phyloP scores from a whole-genome alignment of 148 eudicot genomes.

The Fallopia convolvulus region DNA sequence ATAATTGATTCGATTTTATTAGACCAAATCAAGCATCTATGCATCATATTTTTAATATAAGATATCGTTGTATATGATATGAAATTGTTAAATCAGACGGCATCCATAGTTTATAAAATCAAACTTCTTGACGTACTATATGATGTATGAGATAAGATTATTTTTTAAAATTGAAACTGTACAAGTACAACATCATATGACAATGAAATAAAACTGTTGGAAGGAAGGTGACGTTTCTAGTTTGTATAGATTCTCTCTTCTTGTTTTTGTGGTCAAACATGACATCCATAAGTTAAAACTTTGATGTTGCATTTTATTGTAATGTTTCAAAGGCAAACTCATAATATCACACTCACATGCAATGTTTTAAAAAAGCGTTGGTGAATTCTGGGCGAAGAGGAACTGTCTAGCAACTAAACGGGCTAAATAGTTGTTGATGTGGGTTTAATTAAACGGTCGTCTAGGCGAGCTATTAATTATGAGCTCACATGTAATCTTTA shows the following conservation, averaged over 20 bases:
- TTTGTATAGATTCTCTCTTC: not conserved
- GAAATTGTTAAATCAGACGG: not conserved
- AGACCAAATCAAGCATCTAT: not conserved
- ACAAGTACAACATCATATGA: not conserved
- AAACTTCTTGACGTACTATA: not conserved
- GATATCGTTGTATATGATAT: not conserved
- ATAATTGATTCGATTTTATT: not conserved
- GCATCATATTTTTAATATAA: not conserved
- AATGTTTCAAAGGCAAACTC: not conserved
- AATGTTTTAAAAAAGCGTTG: too few species aligned
- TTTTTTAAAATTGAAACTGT: not conserved
- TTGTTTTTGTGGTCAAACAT: not conserved
- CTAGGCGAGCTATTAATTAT: too few species aligned
- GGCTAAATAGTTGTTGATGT: too few species aligned
- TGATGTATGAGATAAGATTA: not conserved
- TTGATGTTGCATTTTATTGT: not conserved
- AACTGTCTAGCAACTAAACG: too few species aligned
- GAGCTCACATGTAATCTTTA: not conserved
- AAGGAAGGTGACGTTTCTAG: not conserved
- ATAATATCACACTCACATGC: too few species aligned
- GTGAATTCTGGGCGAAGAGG: too few species aligned
- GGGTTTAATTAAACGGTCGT: too few species aligned
- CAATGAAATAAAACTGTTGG: not conserved
- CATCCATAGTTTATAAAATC: not conserved
- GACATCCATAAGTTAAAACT: not conserved